Conservation (phyloP, 176 grass and related monocot species). For the Rhipidocladum racemiflorum region DNA sequence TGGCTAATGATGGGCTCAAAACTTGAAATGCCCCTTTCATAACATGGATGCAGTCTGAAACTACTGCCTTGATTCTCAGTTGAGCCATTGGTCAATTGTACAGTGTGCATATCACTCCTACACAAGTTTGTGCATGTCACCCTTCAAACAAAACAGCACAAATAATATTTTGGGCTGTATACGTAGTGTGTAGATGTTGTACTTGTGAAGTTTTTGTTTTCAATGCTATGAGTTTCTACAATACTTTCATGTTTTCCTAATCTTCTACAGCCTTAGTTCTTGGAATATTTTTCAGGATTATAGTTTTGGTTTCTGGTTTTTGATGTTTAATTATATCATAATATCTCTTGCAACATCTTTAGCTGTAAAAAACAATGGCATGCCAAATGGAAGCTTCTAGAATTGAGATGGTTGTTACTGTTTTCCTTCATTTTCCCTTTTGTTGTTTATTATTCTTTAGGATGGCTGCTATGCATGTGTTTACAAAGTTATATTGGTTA, state of each 20-base stretch:
- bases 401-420: conserved; percentile 64
- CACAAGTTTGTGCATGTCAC: background rate
- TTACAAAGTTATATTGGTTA: background rate
- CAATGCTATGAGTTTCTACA: background rate
- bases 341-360: conserved; percentile 70
- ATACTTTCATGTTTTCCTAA: background rate
- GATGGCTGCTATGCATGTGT: background rate
- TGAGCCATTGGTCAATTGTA: background rate
- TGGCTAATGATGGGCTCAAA: conserved; percentile 13
- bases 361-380: conserved; percentile 71
- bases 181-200: background rate
- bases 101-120: background rate
- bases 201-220: background rate
- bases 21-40: conserved; percentile 15
- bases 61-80: background rate
- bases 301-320: conserved; percentile 22
- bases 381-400: conserved; percentile 92
- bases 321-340: conserved; percentile 17
- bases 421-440: conserved; percentile 13
- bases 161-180: background rate
- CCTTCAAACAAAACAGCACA: background rate
- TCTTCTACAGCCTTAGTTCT: background rate
- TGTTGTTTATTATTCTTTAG: conserved; percentile 24
- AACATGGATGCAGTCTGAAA: background rate
- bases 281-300: background rate